Percentiles rank a stretch among this genome's conserved stretches.
phyloP scores from a whole-genome alignment of 2,329 filamentous ascomycete genomes.

The Tricladium varicosporioides region DNA sequence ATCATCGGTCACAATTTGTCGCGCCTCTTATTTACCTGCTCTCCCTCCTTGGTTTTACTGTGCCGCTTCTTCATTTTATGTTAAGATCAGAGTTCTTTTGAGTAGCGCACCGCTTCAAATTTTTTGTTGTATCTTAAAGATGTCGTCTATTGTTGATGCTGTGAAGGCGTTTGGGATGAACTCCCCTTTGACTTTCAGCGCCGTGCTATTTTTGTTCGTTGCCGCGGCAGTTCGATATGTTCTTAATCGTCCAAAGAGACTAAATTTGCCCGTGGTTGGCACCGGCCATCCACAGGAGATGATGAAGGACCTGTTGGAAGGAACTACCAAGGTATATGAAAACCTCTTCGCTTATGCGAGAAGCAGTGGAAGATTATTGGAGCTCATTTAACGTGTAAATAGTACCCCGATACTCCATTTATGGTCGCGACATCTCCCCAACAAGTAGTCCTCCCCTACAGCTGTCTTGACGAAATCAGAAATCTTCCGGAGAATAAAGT shows the following conservation, averaged over 20 bases:
- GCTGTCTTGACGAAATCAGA: slow-evolving; percentile 21
- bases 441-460: slow-evolving; percentile 23
- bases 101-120: no score
- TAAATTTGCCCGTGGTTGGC: slow-evolving; percentile 7
- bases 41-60: neutral
- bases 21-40: neutral
- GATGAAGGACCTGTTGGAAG: neutral
- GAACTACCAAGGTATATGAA: neutral
- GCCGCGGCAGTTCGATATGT: neutral
- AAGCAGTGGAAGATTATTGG: neutral
- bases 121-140: neutral
- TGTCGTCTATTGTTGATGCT: neutral
- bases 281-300: neutral
- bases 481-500: slow-evolving; percentile 23
- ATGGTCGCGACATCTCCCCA: slow-evolving; percentile 7
- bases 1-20: neutral
- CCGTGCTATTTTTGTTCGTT: neutral
- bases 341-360: neutral
- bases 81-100: no score
- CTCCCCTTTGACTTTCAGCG: neutral
- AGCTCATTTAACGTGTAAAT: neutral
- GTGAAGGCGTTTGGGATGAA: neutral
- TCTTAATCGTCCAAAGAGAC: neutral
- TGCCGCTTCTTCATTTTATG: neutral
- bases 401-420: slow-evolving; percentile 9